These are phyloP conservation scores for Pseudogymnoascus sp. DNA, from an alignment of 2,329 filamentous ascomycete genomes.

Conservation along the genomic window DNA sequence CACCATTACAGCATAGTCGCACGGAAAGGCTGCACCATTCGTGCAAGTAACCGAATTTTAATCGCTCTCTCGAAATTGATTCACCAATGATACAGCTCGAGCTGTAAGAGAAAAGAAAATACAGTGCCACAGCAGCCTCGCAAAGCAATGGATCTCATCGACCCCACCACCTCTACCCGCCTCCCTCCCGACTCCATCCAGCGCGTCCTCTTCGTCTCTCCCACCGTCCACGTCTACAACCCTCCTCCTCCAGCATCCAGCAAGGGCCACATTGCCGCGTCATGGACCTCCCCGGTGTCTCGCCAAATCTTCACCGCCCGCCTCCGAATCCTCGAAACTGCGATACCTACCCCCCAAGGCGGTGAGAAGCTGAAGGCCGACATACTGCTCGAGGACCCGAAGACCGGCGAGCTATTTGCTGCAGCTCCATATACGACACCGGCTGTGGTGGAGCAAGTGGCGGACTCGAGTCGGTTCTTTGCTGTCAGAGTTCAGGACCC, in stretches of 20 bases:
- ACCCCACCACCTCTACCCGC: constrained; percentile 62
- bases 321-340: constrained; percentile 70
- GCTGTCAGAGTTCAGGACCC: constrained; percentile 73
- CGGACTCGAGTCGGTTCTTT: constrained; percentile 79
- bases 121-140: neutral
- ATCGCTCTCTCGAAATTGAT: neutral
- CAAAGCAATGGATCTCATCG: constrained; percentile 33
- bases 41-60: neutral
- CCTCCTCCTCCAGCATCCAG: constrained; percentile 73
- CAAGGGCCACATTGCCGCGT: constrained; percentile 69
- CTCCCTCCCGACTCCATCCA: constrained; percentile 74
- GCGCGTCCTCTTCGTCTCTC: constrained; percentile 71
- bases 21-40: neutral
- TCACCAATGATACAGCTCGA: neutral
- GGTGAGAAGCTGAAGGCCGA: constrained; percentile 60
- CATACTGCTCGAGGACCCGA: constrained; percentile 70
- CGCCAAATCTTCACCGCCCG: constrained; percentile 82
- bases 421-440: constrained; percentile 68
- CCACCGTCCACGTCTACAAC: constrained; percentile 75
- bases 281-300: constrained; percentile 65
- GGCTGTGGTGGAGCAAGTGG: constrained; percentile 64
- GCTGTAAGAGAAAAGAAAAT: neutral
- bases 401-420: constrained; percentile 69
- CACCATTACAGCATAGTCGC: neutral
- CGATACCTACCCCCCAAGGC: constrained; percentile 38